A percentile compares a stretch with the other conserved stretches of the same genome.
phyloP scores from a whole-genome alignment of 495 filamentous ascomycete species.

The Hypomontagnella monticulosa region DNA sequence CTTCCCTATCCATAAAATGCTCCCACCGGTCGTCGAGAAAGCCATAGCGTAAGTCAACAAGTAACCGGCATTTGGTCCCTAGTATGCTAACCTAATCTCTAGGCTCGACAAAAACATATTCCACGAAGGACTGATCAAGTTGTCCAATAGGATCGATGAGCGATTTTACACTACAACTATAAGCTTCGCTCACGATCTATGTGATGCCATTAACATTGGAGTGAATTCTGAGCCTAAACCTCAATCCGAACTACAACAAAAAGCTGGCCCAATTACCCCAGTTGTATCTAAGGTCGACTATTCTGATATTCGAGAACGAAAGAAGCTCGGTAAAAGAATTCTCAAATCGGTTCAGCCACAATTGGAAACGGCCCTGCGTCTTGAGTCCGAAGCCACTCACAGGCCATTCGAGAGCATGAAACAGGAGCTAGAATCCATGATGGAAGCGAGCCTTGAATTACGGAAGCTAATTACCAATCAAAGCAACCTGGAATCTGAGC shows the following conservation, averaged over 20 bases:
- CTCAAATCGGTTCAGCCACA: constrained; percentile 79
- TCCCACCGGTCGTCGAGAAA: constrained; percentile 83
- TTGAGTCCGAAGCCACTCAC: constrained; percentile 79
- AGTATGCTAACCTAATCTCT: constrained; percentile 39
- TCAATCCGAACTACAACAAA: constrained; percentile 34
- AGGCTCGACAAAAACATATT: constrained; percentile 84
- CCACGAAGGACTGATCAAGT: constrained; percentile 66
- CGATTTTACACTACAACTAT: constrained; percentile 79
- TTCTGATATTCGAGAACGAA: constrained; percentile 58
- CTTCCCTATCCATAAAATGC: constrained; percentile 82
- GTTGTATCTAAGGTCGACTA: constrained; percentile 50
- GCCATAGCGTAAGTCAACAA: constrained; percentile 68
- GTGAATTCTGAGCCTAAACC: constrained; percentile 60
- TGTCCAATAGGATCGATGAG: constrained; percentile 72
- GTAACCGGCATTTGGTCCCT: not conserved
- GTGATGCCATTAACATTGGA: constrained; percentile 71
- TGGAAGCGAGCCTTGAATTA: constrained; percentile 66
- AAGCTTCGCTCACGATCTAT: constrained; percentile 77
- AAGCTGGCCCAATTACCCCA: constrained; percentile 38
- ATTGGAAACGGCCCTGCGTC: constrained; percentile 77
- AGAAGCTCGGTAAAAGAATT: constrained; percentile 80
- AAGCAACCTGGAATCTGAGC: constrained; percentile 42
- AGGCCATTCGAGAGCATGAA: constrained; percentile 74
- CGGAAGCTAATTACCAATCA: constrained; percentile 46
- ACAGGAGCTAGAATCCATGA: constrained; percentile 75